phyloP scores from a whole-genome alignment of 2,329 filamentous ascomycete genomes.

The Colletotrichum sansevieriae region DNA sequence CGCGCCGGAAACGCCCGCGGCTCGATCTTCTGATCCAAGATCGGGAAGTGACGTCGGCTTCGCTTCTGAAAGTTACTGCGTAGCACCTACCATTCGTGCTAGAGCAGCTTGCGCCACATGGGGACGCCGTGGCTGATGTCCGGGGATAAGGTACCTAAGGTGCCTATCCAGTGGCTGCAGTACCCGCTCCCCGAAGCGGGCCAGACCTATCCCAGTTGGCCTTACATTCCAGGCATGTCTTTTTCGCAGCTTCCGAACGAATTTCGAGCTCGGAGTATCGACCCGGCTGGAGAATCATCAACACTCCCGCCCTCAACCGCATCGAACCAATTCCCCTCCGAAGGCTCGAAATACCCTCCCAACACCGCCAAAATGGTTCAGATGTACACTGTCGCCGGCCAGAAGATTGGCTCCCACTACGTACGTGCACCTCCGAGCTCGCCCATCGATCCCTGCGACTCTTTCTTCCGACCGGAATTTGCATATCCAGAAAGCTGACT shows the following conservation, averaged over 20 bases:
- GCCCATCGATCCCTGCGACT: constrained; percentile 20
- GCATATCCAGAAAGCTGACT: constrained; percentile 42
- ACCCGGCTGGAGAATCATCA: constrained; percentile 34
- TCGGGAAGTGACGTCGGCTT: constrained; percentile 37
- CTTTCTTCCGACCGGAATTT: constrained; percentile 17
- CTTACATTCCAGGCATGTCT: constrained; percentile 30
- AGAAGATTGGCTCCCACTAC: constrained; percentile 72
- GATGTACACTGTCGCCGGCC: constrained; percentile 69
- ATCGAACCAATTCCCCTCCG: constrained; percentile 47
- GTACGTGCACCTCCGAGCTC: constrained; percentile 56
- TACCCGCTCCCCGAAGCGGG: constrained; percentile 22
- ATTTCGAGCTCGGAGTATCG: constrained; percentile 43
- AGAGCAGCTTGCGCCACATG: constrained; percentile 29
- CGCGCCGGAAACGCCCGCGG: constrained; percentile 39
- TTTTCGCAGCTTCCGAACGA: constrained; percentile 40
- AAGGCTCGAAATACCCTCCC: constrained; percentile 43
- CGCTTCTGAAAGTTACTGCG: constrained; percentile 11
- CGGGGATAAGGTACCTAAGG: neutral
- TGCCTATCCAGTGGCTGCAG: constrained; percentile 12
- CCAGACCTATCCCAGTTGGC: neutral
- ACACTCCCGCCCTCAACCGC: constrained; percentile 47
- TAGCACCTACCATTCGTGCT: constrained; percentile 16
- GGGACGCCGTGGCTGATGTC: neutral
- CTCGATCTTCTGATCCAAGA: constrained; percentile 25
- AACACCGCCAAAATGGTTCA: constrained; percentile 59